Base-by-base conservation (phyloP, 1,284 basidiomycete genomes). In the Cryptococcus sp. region DNA sequence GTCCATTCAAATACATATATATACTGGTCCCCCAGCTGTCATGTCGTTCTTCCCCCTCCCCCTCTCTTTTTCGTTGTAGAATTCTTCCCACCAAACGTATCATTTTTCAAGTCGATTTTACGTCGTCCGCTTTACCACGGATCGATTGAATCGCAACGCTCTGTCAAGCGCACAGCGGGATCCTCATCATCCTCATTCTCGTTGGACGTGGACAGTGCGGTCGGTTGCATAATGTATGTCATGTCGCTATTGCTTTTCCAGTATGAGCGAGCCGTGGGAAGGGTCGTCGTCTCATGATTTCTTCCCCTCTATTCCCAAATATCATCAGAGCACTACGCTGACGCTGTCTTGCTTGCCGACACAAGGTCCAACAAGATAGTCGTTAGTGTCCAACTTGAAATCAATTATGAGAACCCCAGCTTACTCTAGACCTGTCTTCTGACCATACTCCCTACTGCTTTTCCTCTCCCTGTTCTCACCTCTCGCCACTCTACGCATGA, bases 301-400 rank as follows among this genome's bases (percentile, higher is more conserved):
- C 37, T 29, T 16, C 43, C 25, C 55, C n/a, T n/a, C 41, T 19
- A 15, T n/a, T 19, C 10, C n/a, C 41, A 15, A n/a, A 44, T n/a
- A n/a, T 15, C 13, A 45, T 34, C 45, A 46, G 46, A 20, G 41
- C 19, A 17, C 40, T 37, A 50, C 56, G 67, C 67, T 73, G 68
- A 71, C 62, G 41, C 55, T 25, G 34, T 50, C 20, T 54, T 46
- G 50, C 58, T 55, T 39, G 26, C 41, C 49, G 46, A 49, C 50
- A 20, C 54, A 64, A 80, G 79, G 78, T 80, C 79, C 17, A 80
- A 79, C 70, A 78, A 78, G 69, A 73, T 75, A 56, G 78, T 80
- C 38, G 76, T 78, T 51, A 65, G 76, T 74, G 19, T 47, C n/a
- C 47, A 53, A 22, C 34, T 7, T 23, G 41, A 37, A 53, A 7